A percentile compares a stretch with the other conserved stretches of the same genome.
These are phyloP conservation scores for Tripterygium wilfordii DNA, from an alignment of 177 flowering plant genomes.

Conservation along the genomic window DNA sequence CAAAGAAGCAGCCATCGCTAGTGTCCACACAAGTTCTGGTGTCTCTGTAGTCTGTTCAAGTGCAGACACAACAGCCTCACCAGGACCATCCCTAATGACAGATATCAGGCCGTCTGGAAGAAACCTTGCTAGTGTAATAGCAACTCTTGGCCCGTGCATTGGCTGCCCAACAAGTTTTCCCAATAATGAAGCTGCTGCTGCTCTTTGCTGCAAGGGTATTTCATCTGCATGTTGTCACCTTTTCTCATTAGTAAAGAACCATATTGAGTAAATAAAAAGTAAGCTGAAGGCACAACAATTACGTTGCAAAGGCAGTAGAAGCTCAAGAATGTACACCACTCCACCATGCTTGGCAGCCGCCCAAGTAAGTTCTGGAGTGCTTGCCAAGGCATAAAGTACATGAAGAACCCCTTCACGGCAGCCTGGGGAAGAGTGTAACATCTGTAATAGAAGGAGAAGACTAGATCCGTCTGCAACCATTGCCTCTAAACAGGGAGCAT, in stretches of 20 bases:
- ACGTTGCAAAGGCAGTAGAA: slow-evolving; percentile 91
- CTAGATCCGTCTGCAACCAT: slow-evolving; percentile 97
- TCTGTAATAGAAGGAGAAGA: slow-evolving; percentile 82
- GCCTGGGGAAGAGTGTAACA: slow-evolving; percentile 79
- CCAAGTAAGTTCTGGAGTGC: slow-evolving; percentile 99
- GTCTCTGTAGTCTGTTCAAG: slow-evolving; percentile 97
- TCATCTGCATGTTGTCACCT: slow-evolving; percentile 60
- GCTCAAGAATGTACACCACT: slow-evolving; percentile 93
- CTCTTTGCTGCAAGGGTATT: slow-evolving; percentile 91
- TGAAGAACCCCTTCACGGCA: slow-evolving; percentile 97
- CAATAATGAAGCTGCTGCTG: slow-evolving; percentile 90
- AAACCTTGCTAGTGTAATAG: slow-evolving; percentile 91
- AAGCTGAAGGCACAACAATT: slow-evolving; percentile 7
- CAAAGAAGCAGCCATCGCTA: slow-evolving; percentile 97
- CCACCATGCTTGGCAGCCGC: slow-evolving; percentile 99
- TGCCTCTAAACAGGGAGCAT: slow-evolving; percentile 96
- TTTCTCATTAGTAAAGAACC: slow-evolving; percentile 2
- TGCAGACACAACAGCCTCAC: slow-evolving; percentile 85
- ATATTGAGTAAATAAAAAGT: background rate
- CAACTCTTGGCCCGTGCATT: slow-evolving; percentile 99
- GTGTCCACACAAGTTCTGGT: slow-evolving; percentile 99
- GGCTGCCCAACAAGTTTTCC: slow-evolving; percentile 96
- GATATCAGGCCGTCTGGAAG: slow-evolving; percentile 98
- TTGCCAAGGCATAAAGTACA: slow-evolving; percentile 97
- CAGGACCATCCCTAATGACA: slow-evolving; percentile 91